Evolutionary conservation across 2,329 filamentous ascomycete species (phyloP).

Genomic region (Neurospora crassa): DNA sequence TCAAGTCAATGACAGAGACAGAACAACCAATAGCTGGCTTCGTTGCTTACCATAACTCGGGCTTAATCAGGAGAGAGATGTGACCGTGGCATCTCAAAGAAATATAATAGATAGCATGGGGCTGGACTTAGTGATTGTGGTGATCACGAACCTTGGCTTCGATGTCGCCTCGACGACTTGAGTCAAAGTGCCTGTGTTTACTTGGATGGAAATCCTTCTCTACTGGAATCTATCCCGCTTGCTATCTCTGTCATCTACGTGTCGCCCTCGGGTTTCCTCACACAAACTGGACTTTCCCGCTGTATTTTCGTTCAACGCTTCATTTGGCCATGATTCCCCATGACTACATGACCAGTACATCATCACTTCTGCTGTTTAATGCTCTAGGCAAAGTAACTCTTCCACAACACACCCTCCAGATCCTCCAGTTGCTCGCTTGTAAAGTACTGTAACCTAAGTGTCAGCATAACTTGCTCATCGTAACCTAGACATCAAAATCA

Average conservation of each 20-base stretch:
- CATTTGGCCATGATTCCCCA: background rate
- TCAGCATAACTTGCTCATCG: conserved; percentile 12
- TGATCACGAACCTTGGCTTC: background rate
- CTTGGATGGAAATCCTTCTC: background rate
- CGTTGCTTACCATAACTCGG: background rate
- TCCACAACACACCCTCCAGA: conserved; percentile 93
- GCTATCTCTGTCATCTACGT: background rate
- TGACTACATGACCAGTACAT: background rate
- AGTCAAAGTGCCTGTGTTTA: background rate
- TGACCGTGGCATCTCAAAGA: too few relatives aligned
- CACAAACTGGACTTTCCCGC: background rate
- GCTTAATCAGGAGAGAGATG: too few relatives aligned
- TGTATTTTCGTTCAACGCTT: background rate
- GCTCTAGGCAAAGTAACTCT: conserved; percentile 88
- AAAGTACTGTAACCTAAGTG: conserved; percentile 51
- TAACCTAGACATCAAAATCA: background rate
- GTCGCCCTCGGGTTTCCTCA: background rate
- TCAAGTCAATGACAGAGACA: too few relatives aligned
- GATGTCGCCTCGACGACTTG: background rate
- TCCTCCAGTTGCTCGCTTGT: conserved; percentile 89
- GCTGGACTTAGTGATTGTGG: background rate
- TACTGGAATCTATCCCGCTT: background rate
- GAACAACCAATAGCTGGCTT: background rate
- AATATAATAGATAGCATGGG: too few relatives aligned
- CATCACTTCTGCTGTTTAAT: background rate